Evolutionary conservation across 1,139 yeast species (phyloP), one percentile per base, ranked within the genome.

Genomic region (Taphrina communis): DNA sequence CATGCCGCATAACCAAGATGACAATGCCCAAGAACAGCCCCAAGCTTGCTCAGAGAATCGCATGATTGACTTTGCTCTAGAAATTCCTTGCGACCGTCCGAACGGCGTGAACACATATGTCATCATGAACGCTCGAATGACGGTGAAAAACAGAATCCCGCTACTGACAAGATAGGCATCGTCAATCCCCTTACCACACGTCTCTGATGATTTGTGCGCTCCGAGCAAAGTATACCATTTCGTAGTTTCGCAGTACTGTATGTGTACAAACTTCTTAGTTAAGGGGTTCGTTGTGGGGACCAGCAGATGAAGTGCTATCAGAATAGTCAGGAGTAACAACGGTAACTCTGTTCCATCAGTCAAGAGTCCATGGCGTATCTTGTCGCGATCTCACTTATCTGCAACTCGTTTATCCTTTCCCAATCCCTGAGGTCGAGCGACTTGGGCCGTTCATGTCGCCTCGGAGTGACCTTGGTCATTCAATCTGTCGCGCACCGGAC

Each of bases 1-100:
- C 71, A 84, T 80, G 0, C 97, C 97, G 72, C 80, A 80, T 0
- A 77, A 69, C 77, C 88, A 88, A 12, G 90, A 84, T 17, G 79
- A 73, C 9, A 83, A 73, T 77, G 86, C 90, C 76, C 88, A 90
- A n/a, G 85, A 76, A 46, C 85, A 78, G 48, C 86, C 81, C 97
- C 97, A 92, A 70, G 92, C 87, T 80, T 91, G 97, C 78, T 92
- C 97, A 68, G 91, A 88, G 75, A 89, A 91, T 72, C 97, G 82
- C 66, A 84, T 84, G 58, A 82, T 80, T 1, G 87, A 84, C 75
- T 85, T 87, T 17, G 76, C 76, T 1, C 84, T 80, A 56, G 78
- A 78, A 70, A 89, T 86, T 19, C 84, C 80, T 69, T 81, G 79
- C 55, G 75, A 72, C n/a, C 75, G 70, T 50, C 91, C 92, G 70